Base-by-base conservation (phyloP, 306 rosid genomes). In the Parietaria judaica region DNA sequence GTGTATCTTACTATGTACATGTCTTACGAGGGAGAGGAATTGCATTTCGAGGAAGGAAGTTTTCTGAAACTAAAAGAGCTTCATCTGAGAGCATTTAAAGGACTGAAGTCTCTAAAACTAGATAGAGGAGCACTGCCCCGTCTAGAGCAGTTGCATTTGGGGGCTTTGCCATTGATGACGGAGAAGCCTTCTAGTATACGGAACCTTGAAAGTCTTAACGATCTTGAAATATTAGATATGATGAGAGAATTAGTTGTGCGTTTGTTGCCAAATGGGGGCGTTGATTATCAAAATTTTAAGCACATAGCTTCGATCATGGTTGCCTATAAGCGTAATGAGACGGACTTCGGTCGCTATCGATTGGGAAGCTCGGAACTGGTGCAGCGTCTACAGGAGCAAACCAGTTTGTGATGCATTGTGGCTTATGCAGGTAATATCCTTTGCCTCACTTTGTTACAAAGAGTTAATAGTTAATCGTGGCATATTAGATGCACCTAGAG, bases 11-110 rank as follows among this genome's bases (percentile, higher is more conserved):
- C 3, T 6, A 4, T 73, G 9, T 8, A 4, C 0, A 1, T 34
- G 53, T 63, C 70, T 6, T 78, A 56, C 44, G 63, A 1, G 48
- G 82, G 78, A 50, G 66, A 66, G 61, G 50, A 3, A 43, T 43
- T 78, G 60, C 67, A 73, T 51, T 78, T 72, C 41, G 51, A 57
- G 61, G 47, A 5, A 6, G 66, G 69, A 4, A 77, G 74, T 3
- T 77, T 77, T 55, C 69, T 11, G 39, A 78, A 66, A 36, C 63
- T 66, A 9, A 66, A 17, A 14, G 11, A 14, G 9, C 44, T 78
- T 10, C 1, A 0, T 11, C 36, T 56, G 3, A 6, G 3, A 4
- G 8, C 39, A 1, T 8, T 77, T 11, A 23, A 51, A 9, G 37
- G 57, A n/a, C 3, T 77, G 12, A 61, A 41, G 9, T 67, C 35